Conservation (phyloP, 2,329 filamentous ascomycete species). For the Cladophialophora psammophila region DNA sequence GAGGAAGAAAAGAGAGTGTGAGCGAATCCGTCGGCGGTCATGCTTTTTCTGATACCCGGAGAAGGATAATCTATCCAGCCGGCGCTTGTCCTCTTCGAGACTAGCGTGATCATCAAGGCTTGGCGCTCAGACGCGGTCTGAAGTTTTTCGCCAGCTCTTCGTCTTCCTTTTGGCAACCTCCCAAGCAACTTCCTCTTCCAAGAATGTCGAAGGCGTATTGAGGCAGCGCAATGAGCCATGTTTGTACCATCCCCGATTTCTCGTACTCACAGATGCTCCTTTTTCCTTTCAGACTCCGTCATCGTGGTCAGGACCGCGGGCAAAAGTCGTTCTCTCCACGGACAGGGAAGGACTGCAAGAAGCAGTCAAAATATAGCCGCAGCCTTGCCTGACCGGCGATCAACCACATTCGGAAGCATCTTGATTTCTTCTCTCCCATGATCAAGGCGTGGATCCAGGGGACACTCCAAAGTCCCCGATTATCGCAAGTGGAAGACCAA, state of each 20-base stretch:
- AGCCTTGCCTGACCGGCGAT: background rate
- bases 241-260: background rate
- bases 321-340: background rate
- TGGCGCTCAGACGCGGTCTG: background rate
- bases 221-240: background rate
- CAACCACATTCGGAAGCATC: slow-evolving; percentile 39
- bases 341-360: background rate
- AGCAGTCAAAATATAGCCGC: background rate
- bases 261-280: too few species aligned
- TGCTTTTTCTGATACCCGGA: slow-evolving; percentile 14
- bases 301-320: too few species aligned
- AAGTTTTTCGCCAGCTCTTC: background rate
- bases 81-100: background rate
- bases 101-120: background rate
- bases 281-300: too few species aligned
- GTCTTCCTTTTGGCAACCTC: background rate
- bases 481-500: slow-evolving; percentile 37
- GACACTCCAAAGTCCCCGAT: slow-evolving; percentile 29
- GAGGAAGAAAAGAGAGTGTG: slow-evolving; percentile 20
- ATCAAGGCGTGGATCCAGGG: slow-evolving; percentile 39
- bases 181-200: background rate
- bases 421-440: slow-evolving; percentile 36
- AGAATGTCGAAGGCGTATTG: background rate
- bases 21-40: background rate
- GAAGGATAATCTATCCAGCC: background rate